Evolutionary conservation across 164 flowering plant genomes (phyloP), one percentile per base, ranked within the genome.

Genomic region (Litsea cubeba): DNA sequence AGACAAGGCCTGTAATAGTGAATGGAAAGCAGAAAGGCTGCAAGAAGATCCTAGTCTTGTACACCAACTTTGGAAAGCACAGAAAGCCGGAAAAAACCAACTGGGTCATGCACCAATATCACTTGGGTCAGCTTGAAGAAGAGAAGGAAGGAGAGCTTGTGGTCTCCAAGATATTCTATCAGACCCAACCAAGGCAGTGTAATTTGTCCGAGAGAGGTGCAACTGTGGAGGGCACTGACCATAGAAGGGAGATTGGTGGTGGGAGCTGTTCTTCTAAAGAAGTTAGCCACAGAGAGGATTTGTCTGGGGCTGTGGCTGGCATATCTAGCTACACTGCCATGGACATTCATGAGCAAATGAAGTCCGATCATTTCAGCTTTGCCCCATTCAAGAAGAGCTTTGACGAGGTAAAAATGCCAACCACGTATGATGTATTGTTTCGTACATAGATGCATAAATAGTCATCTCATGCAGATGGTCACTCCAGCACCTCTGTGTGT

Each of bases 61-160:
- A 96, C 71, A 96, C 98, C 26, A 96, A 96, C 76, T 96, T 92
- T 57, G 97, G 99, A 0, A 96, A 96, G 51, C 91, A 96, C 50
- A 80, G 97, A 65, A 96, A 92, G 76, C 99, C 99, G 3, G 98
- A 96, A 71, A 96, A 96, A 79, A 96, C 99, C 18, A 96, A 94
- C 75, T 96, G 99, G 99, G 99, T 96, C 17, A 96, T 96, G 99
- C 99, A 96, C 81, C 99, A 96, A 49, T 96, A 94, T 81, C 99
- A 96, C 70, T 80, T 96, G 32, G 99, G 99, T 1, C 97, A 89
- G 71, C 83, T 82, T 57, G 98, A 96, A 68, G 99, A 96, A 72
- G 99, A 96, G 89, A 94, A 83, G 72, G 99, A 96, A 83, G 98
- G 99, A 0, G 99, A 96, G 87, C 91, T 96, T 17, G 99, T 96